These are phyloP conservation scores for Aspergillus affinis DNA, from an alignment of 495 filamentous ascomycete species.

Conservation along the genomic window DNA sequence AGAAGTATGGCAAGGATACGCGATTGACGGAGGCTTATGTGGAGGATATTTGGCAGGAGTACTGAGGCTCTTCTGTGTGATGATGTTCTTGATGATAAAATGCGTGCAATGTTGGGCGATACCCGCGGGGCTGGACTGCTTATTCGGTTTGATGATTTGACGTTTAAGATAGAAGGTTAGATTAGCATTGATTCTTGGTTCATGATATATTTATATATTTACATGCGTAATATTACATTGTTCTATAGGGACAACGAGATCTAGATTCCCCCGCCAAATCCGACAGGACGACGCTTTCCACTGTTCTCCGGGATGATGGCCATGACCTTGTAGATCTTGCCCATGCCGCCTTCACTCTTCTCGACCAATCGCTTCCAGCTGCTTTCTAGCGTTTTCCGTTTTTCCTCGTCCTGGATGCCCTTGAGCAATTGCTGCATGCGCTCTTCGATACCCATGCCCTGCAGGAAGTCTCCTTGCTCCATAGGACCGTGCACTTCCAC, in stretches of 20 bases:
- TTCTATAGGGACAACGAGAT: neutral
- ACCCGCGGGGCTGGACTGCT: conserved; percentile 2
- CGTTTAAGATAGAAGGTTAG: neutral
- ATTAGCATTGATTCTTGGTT: neutral
- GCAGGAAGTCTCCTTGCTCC: conserved; percentile 77
- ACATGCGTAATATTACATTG: neutral
- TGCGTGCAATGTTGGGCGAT: conserved; percentile 3
- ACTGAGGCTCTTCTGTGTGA: conserved; percentile 24
- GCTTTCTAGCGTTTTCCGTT: conserved; percentile 61
- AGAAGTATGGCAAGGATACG: conserved; percentile 74
- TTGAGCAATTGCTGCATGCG: conserved; percentile 67
- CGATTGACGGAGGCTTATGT: conserved; percentile 81
- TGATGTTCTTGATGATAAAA: conserved; percentile 19
- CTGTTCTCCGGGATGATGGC: conserved; percentile 81
- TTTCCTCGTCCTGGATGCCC: conserved; percentile 49
- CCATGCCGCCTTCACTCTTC: conserved; percentile 78
- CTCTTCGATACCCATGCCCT: conserved; percentile 75
- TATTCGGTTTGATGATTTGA: neutral
- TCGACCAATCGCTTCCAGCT: conserved; percentile 81
- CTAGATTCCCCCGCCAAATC: conserved; percentile 79
- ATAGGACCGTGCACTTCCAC: conserved; percentile 94
- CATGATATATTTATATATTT: neutral
- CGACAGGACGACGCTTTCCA: conserved; percentile 74
- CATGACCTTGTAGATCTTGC: conserved; percentile 89
- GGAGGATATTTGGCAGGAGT: conserved; percentile 81